Evolutionary conservation across 192 early-diverging fungal species (phyloP), one percentile per base, ranked within the genome.

Genomic region (Globomyces pollinis-pini): DNA sequence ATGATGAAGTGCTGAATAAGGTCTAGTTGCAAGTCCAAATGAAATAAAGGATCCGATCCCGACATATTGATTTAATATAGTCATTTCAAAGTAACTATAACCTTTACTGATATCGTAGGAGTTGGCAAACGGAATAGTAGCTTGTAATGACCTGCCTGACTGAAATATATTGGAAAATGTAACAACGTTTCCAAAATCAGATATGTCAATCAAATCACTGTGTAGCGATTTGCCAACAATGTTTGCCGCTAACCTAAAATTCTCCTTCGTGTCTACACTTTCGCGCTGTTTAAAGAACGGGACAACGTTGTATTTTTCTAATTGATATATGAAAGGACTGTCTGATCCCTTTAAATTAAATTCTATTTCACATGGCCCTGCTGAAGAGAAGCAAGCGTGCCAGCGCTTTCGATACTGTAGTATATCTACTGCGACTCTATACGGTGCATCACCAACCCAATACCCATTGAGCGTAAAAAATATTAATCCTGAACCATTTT

Each of bases 391-490:
- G 34, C 43, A 42, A 16, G 73, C 56, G 31, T 61, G 55, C 59
- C 65, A 59, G n/a, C 26, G 7, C 2, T 29, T 30, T 7, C 38
- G 20, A 55, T 68, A 74, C 31, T 70, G 57, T 4, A 30, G n/a
- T 3, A 49, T 5, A 16, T 53, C 53, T 23, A 41, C 49, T 7
- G 21, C 38, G 9, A 74, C 55, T 11, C 51, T 38, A 30, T 45
- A 15, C 2, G 73, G 68, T 23, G 68, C 68, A 52, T 74, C 68
- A 3, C 68, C 73, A 32, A 74, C 60, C 68, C 68, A 70, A 7
- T 65, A 38, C 1, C 73, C 73, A 45, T 74, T 74, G 9, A 68
- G 44, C 6, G 73, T 74, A 55, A 70, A 74, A 35, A 74, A 74
- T 15, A 74, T 33, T 34, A 41, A 38, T 9, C 51, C 66, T 0